These are phyloP conservation scores for Carallia brachiata DNA, from an alignment of 345 rosid genomes.

Conservation along the genomic window DNA sequence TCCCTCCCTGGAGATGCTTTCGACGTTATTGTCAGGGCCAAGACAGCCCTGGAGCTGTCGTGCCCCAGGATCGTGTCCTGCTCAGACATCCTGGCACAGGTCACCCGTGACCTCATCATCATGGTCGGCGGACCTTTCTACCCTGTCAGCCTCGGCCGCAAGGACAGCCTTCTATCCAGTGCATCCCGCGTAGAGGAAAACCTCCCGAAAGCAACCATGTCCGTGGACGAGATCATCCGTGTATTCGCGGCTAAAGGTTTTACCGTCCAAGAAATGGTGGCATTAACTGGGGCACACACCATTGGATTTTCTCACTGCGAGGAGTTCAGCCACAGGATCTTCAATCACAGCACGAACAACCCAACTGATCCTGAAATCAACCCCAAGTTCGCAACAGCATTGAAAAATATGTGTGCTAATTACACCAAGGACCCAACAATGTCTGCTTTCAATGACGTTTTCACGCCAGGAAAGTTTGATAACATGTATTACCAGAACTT, in stretches of 20 bases:
- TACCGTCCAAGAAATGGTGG: slow-evolving; percentile 48
- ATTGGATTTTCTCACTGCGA: slow-evolving; percentile 76
- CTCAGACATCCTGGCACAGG: slow-evolving; percentile 61
- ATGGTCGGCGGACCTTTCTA: slow-evolving; percentile 71
- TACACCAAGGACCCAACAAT: slow-evolving; percentile 39
- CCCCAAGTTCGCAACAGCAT: slow-evolving; percentile 42
- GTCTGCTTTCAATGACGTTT: slow-evolving; percentile 65
- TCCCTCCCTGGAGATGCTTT: slow-evolving; percentile 77
- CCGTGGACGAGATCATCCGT: slow-evolving; percentile 37
- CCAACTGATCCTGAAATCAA: slow-evolving; percentile 32
- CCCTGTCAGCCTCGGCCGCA: slow-evolving; percentile 48
- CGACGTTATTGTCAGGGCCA: slow-evolving; percentile 52
- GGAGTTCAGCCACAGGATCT: slow-evolving; percentile 56
- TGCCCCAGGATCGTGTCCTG: slow-evolving; percentile 71
- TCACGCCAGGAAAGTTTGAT: slow-evolving; percentile 74
- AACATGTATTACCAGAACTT: slow-evolving; percentile 70
- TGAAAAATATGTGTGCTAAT: slow-evolving; percentile 50
- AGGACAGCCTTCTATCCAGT: slow-evolving; percentile 51
- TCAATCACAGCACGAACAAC: slow-evolving; percentile 30
- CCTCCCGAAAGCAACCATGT: slow-evolving; percentile 36
- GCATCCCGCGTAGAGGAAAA: slow-evolving; percentile 35
- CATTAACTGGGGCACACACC: slow-evolving; percentile 67
- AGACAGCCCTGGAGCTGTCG: slow-evolving; percentile 64
- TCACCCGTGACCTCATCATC: slow-evolving; percentile 55
- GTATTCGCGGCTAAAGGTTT: slow-evolving; percentile 45